Evolutionary conservation across 2,329 filamentous ascomycete species (phyloP).

Genomic region (Parastagonospora nodorum): DNA sequence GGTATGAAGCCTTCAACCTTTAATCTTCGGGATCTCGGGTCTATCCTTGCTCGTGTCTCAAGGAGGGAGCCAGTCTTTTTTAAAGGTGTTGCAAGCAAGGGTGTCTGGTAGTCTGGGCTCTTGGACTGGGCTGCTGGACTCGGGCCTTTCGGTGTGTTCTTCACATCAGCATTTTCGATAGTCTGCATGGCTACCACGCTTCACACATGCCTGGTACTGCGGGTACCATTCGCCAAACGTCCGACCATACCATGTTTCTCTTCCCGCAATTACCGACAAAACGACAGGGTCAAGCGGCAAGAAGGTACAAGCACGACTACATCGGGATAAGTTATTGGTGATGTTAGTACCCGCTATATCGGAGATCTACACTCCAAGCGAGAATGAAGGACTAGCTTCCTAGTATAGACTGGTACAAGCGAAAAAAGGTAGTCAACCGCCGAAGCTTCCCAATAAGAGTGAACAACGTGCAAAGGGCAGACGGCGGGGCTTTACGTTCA

Average conservation of each 20-base stretch:
- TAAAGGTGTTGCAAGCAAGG: too few relatives aligned
- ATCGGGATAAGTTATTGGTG: neutral
- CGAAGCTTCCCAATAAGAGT: neutral
- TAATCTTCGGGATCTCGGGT: neutral
- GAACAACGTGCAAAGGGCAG: neutral
- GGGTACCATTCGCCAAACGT: too few relatives aligned
- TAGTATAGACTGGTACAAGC: neutral
- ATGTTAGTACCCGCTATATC: neutral
- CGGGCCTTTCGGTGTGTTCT: too few relatives aligned
- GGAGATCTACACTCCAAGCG: constrained; percentile 2
- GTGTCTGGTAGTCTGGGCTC: too few relatives aligned
- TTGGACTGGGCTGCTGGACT: too few relatives aligned
- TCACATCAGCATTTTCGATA: too few relatives aligned
- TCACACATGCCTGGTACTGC: too few relatives aligned
- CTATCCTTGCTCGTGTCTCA: too few relatives aligned
- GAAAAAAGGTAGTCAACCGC: neutral
- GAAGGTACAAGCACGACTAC: neutral
- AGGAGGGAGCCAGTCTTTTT: too few relatives aligned
- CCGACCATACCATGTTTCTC: too few relatives aligned
- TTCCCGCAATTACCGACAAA: neutral
- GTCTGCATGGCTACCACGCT: too few relatives aligned
- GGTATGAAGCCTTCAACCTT: neutral
- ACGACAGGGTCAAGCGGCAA: neutral
- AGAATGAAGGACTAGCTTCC: constrained; percentile 3
- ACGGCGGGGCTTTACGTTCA: neutral